Evolutionary conservation across 2,329 filamentous ascomycete genomes (phyloP).

Genomic region (Alternaria consortialis): DNA sequence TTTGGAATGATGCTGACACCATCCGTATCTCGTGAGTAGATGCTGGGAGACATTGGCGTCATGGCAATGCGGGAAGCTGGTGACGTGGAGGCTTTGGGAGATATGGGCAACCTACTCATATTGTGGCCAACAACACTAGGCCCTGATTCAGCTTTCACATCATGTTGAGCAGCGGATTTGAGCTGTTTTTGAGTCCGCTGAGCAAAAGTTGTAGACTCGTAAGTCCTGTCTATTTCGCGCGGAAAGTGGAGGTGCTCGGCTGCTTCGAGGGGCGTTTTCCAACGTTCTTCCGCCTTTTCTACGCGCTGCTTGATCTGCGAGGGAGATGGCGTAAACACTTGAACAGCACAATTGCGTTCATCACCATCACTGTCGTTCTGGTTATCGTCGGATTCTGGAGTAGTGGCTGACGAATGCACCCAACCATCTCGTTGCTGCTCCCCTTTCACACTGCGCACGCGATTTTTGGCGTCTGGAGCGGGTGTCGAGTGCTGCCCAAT

Average conservation of each 20-base stretch:
- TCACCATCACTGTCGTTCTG: background rate
- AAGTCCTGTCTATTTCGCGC: conserved; percentile 38
- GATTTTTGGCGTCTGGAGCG: conserved; percentile 11
- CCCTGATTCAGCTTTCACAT: background rate
- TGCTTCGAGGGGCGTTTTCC: conserved; percentile 54
- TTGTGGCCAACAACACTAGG: background rate
- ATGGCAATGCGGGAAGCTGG: conserved; percentile 19
- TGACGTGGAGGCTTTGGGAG: conserved; percentile 15
- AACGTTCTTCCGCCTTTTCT: conserved; percentile 51
- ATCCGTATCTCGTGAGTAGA: conserved; percentile 58
- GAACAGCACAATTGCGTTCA: background rate
- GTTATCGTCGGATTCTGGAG: conserved; percentile 6
- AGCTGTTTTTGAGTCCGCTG: background rate
- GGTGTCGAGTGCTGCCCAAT: conserved; percentile 24
- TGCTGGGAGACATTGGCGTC: conserved; percentile 55
- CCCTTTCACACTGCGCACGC: conserved; percentile 12
- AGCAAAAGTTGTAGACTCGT: conserved; percentile 20
- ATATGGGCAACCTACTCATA: background rate
- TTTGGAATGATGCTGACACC: conserved; percentile 48
- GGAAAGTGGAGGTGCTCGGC: conserved; percentile 38
- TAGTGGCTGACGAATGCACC: conserved; percentile 13
- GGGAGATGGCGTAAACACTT: conserved; percentile 42
- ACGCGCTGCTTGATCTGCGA: conserved; percentile 53
- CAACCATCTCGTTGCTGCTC: conserved; percentile 18
- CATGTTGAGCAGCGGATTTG: background rate